Percentiles rank a stretch among this genome's conserved stretches.
phyloP scores from a whole-genome alignment of 2,329 filamentous ascomycete genomes.

The Diaporthe sp. region DNA sequence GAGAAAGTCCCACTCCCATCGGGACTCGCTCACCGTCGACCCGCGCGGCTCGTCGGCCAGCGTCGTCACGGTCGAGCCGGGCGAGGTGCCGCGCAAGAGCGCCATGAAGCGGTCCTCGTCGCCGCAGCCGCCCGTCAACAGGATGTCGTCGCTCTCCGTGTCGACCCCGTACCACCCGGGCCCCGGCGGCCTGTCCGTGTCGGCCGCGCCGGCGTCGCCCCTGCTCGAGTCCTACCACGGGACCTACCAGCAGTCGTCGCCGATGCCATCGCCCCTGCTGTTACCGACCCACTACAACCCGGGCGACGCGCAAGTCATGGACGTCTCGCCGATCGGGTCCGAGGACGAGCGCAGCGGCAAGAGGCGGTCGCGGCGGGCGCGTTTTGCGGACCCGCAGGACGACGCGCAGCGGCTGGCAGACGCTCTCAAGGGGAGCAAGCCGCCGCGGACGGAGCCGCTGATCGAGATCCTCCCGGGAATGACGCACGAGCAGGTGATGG shows the following conservation, averaged over 20 bases:
- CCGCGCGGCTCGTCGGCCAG: constrained; percentile 54
- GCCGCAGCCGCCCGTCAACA: constrained; percentile 61
- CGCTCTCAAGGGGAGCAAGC: constrained; percentile 77
- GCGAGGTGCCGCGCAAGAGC: constrained; percentile 50
- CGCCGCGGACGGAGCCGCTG: constrained; percentile 78
- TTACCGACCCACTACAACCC: constrained; percentile 63
- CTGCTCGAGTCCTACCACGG: constrained; percentile 93
- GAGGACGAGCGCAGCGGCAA: constrained; percentile 61
- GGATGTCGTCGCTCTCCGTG: constrained; percentile 68
- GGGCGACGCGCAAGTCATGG: constrained; percentile 63
- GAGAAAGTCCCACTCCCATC: constrained; percentile 39
- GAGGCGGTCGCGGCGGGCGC: constrained; percentile 68
- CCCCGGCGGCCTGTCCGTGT: constrained; percentile 51
- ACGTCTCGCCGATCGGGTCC: constrained; percentile 67
- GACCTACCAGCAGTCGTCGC: constrained; percentile 93
- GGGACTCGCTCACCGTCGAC: constrained; percentile 53
- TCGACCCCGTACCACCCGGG: constrained; percentile 58
- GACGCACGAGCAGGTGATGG: constrained; percentile 88
- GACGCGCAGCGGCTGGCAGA: constrained; percentile 83
- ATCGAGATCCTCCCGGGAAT: constrained; percentile 88
- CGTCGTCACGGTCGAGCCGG: constrained; percentile 59
- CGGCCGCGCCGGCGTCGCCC: constrained; percentile 80
- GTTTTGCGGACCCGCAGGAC: constrained; percentile 88
- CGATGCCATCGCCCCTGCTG: constrained; percentile 88
- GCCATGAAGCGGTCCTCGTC: constrained; percentile 58